Conservation (phyloP, 805 yeast genomes). For the Candida ficus region DNA sequence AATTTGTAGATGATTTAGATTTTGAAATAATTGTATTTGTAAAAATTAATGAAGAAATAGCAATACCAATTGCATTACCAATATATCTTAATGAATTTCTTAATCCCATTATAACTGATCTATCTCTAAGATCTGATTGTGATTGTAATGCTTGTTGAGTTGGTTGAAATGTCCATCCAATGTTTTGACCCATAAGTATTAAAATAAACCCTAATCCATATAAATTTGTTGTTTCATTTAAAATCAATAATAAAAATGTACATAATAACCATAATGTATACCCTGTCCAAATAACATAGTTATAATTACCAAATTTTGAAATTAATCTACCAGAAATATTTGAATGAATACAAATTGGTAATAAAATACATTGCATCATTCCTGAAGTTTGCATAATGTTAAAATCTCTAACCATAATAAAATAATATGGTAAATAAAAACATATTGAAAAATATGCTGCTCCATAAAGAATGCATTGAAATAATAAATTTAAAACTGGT, state of each 20-base stretch:
- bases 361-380: slow-evolving; percentile 36
- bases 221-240: slow-evolving; percentile 26
- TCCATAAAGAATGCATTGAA: slow-evolving; percentile 43
- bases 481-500: slow-evolving; percentile 31
- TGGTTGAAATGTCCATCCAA: slow-evolving; percentile 28
- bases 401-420: slow-evolving; percentile 30
- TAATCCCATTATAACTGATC: slow-evolving; percentile 4
- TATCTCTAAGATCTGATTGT: slow-evolving; percentile 3
- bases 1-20: not conserved
- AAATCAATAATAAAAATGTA: slow-evolving; percentile 30
- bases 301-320: slow-evolving; percentile 38
- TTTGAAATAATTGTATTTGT: not conserved
- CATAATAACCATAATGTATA: slow-evolving; percentile 38
- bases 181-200: slow-evolving; percentile 36
- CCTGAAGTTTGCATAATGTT: slow-evolving; percentile 6
- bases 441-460: slow-evolving; percentile 40
- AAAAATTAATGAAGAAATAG: slow-evolving; percentile 6
- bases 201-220: slow-evolving; percentile 31
- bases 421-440: slow-evolving; percentile 45
- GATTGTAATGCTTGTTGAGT: slow-evolving; percentile 9
- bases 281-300: slow-evolving; percentile 36
- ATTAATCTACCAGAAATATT: slow-evolving; percentile 42
- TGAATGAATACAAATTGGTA: slow-evolving; percentile 38
- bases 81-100: slow-evolving; percentile 6
- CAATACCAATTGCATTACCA: slow-evolving; percentile 8